These are phyloP conservation scores for Trifolium repens DNA, from an alignment of 306 rosid species.

Conservation along the genomic window DNA sequence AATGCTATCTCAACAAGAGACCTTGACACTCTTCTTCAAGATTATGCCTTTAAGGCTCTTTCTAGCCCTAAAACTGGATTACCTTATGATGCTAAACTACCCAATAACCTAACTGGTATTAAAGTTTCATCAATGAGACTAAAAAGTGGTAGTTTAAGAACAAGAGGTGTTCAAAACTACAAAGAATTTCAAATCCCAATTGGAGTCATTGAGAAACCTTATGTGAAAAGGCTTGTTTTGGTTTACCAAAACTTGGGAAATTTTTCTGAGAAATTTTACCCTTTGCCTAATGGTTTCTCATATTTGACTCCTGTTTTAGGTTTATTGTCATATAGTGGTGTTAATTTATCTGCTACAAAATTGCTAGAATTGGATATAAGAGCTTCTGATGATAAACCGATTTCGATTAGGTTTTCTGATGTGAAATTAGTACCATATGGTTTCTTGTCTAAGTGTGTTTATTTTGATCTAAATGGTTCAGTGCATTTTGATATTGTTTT, in stretches of 20 bases:
- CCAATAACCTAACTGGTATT: constrained; percentile 54
- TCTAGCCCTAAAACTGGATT: constrained; percentile 53
- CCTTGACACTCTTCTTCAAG: constrained; percentile 63
- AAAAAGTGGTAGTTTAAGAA: constrained; percentile 65
- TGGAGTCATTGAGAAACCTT: constrained; percentile 64
- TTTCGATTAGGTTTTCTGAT: constrained; percentile 49
- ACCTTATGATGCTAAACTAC: constrained; percentile 42
- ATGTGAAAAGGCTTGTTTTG: constrained; percentile 61
- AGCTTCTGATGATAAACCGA: constrained; percentile 51
- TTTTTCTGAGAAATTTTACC: constrained; percentile 57
- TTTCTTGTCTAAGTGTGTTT: constrained; percentile 50
- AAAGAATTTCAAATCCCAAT: constrained; percentile 68
- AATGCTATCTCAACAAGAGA: constrained; percentile 48
- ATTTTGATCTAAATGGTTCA: constrained; percentile 63
- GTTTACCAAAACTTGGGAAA: constrained; percentile 65
- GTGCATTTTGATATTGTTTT: constrained; percentile 52
- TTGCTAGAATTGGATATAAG: constrained; percentile 58
- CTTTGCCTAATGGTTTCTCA: constrained; percentile 55
- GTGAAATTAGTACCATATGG: constrained; percentile 37
- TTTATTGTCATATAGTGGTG: constrained; percentile 57
- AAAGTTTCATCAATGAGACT: constrained; percentile 57
- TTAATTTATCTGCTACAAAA: constrained; percentile 47
- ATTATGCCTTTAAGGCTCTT: constrained; percentile 60
- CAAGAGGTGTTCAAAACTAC: constrained; percentile 53
- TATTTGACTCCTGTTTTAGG: constrained; percentile 66